Evolutionary conservation across 2,329 filamentous ascomycete species (phyloP).

Genomic region (Ceratocystis ficicola): DNA sequence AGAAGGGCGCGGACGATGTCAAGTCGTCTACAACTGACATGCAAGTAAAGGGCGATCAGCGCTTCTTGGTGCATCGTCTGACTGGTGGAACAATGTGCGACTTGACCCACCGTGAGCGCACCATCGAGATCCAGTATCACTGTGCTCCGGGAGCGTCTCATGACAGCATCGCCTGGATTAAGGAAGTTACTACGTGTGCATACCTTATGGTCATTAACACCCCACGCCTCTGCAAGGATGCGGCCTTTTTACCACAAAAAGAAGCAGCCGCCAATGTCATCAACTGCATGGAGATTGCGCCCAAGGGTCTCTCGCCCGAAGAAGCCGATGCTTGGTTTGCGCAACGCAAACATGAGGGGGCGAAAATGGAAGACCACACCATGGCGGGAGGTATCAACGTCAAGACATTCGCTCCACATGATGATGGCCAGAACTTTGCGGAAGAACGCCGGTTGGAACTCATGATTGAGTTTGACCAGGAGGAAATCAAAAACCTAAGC

Average conservation of each 20-base stretch:
- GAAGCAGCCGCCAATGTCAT: constrained; percentile 67
- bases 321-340: constrained; percentile 32
- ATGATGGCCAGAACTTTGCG: background rate
- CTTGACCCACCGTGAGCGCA: constrained; percentile 66
- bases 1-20: constrained; percentile 23
- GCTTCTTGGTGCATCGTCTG: constrained; percentile 75
- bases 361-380: background rate
- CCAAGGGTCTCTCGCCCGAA: constrained; percentile 30
- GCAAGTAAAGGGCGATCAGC: constrained; percentile 69
- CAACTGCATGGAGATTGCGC: constrained; percentile 59
- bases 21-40: constrained; percentile 38
- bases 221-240: constrained; percentile 73
- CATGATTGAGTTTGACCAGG: constrained; percentile 21
- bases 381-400: constrained; percentile 14
- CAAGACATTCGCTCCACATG: background rate
- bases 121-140: constrained; percentile 69
- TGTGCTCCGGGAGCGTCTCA: constrained; percentile 62
- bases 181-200: constrained; percentile 79
- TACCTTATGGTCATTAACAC: constrained; percentile 92
- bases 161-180: constrained; percentile 82
- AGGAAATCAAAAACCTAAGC: constrained; percentile 17
- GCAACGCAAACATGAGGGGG: constrained; percentile 31
- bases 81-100: constrained; percentile 74
- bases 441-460: constrained; percentile 25
- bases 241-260: constrained; percentile 71